Conservation (phyloP, 768 basidiomycete species). For the Crepidotus variabilis region DNA sequence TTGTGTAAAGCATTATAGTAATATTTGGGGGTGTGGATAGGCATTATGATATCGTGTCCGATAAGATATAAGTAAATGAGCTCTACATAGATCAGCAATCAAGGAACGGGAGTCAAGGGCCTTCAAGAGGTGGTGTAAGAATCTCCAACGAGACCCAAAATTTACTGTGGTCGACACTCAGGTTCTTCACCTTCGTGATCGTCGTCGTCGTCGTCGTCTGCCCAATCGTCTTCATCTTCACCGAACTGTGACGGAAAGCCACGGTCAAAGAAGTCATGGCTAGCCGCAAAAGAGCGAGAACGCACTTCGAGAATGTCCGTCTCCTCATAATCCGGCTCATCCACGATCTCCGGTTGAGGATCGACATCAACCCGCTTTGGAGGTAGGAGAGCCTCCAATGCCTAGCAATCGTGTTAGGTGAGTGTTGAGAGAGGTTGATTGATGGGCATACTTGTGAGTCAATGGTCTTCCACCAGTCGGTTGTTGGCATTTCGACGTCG, state of each 20-base stretch:
- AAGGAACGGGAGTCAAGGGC: background rate
- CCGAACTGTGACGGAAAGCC: constrained; percentile 70
- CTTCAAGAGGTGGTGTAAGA: background rate
- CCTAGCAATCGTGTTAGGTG: constrained; percentile 32
- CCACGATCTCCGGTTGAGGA: constrained; percentile 67
- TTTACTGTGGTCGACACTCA: constrained; percentile 61
- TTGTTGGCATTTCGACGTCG: constrained; percentile 84
- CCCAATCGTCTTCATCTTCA: constrained; percentile 67
- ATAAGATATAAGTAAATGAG: background rate
- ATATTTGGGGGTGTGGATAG: too few species aligned
- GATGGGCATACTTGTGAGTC: constrained; percentile 48
- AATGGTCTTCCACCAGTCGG: constrained; percentile 67
- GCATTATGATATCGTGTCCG: too few species aligned
- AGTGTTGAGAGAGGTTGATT: background rate
- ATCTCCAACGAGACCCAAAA: background rate
- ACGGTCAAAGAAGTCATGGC: constrained; percentile 74
- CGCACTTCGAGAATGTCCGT: constrained; percentile 81
- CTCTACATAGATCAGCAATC: background rate
- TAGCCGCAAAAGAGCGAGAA: constrained; percentile 72
- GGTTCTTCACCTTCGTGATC: constrained; percentile 46
- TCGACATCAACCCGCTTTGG: constrained; percentile 73
- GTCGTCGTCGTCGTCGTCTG: constrained; percentile 68
- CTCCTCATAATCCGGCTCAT: constrained; percentile 70
- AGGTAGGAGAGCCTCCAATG: constrained; percentile 63
- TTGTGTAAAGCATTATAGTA: too few species aligned